Evolutionary conservation across 1,284 basidiomycete species (phyloP), one percentile per base, ranked within the genome.

Genomic region (Leccinum fallax): DNA sequence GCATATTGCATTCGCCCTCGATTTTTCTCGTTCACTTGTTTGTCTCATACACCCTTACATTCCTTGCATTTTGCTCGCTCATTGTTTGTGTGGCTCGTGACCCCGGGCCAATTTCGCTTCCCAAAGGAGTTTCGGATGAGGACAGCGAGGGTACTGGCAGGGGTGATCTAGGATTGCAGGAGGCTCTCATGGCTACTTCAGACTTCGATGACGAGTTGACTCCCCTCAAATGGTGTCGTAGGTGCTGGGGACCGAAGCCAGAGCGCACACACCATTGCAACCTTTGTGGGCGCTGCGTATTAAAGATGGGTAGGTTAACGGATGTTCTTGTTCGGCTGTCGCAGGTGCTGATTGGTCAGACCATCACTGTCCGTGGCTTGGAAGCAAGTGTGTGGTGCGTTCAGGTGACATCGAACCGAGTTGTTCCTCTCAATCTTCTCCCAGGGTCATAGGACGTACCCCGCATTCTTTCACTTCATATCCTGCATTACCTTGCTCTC

Each of bases 341-440:
- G 68, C 13, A 32, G 24, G 63, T 54, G 9, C 60, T 66, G 52
- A 62, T 61, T 46, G 53, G 26, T 62, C 64, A 92, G 93, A 96
- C 73, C 94, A 95, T 72, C 94, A 96, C 72, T 96, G 94, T 71
- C 89, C 89, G 3, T 96, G 94, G 94, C 78, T 95, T 15, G 91
- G 86, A 46, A 78, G 81, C 58, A 89, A 83, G 71, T 96, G 94
- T 74, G 84, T 96, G 57, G 90, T 90, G 71, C 71, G 87, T 80
- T 30, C 19, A 55, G 51, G 32, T 24, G 28, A 40, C 19, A 13
- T 58, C n/a, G 6, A 5, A 40, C 34, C 43, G 57, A 57, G 30
- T 38, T 59, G 13, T 21, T 53, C 43, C 53, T 55, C 58, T 61
- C 15, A 9, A 54, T 55, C 48, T 38, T 55, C 19, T 65, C 63